These are phyloP conservation scores for Austropuccinia psidii DNA, from an alignment of 1,284 basidiomycete genomes.

Conservation along the genomic window DNA sequence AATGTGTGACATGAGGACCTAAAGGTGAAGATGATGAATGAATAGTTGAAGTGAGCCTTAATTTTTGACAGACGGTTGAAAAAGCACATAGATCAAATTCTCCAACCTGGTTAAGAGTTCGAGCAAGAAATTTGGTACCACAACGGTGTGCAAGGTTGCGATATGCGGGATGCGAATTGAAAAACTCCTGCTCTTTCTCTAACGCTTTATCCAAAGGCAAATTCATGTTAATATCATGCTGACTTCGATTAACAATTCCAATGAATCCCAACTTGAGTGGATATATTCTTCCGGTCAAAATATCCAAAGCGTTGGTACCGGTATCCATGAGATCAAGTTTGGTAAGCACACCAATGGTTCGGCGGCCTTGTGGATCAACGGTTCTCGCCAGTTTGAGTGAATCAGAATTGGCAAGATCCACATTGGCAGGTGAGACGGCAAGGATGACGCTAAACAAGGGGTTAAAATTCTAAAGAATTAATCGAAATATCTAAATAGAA, in stretches of 20 bases:
- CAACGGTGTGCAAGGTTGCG: slow-evolving; percentile 95
- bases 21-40: background rate
- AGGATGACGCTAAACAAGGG: slow-evolving; percentile 68
- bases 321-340: slow-evolving; percentile 99
- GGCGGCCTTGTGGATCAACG: slow-evolving; percentile 87
- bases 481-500: background rate
- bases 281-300: slow-evolving; percentile 91
- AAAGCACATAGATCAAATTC: background rate
- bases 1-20: slow-evolving; percentile 96
- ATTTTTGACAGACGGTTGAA: background rate
- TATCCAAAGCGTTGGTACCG: slow-evolving; percentile 92
- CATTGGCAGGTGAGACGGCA: slow-evolving; percentile 91
- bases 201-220: slow-evolving; percentile 78
- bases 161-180: slow-evolving; percentile 80
- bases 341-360: slow-evolving; percentile 91
- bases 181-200: slow-evolving; percentile 83
- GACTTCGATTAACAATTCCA: slow-evolving; percentile 91
- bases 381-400: slow-evolving; percentile 90
- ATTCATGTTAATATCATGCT: slow-evolving; percentile 90
- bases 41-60: background rate
- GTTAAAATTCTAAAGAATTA: background rate
- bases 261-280: slow-evolving; percentile 97
- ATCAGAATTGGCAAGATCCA: slow-evolving; percentile 97
- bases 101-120: slow-evolving; percentile 80
- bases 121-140: slow-evolving; percentile 88